These are phyloP conservation scores for Taphrina betulina DNA, from an alignment of 1,139 yeast species.

Conservation along the genomic window DNA sequence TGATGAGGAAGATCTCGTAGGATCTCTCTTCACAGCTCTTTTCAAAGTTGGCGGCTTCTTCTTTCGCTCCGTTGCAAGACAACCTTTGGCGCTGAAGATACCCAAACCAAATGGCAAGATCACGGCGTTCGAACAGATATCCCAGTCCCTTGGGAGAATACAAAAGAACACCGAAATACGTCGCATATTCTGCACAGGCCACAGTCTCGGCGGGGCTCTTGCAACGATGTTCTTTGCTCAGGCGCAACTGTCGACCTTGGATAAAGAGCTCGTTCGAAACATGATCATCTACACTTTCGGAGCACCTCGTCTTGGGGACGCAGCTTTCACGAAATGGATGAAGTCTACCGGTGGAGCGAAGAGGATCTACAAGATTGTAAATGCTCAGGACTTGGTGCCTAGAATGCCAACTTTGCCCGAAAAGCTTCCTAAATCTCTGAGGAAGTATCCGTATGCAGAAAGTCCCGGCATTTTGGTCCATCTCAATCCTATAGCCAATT, in stretches of 20 bases:
- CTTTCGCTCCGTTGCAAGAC: slow-evolving; percentile 8
- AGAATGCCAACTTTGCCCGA: slow-evolving; percentile 21
- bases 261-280: neutral
- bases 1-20: slow-evolving; percentile 18
- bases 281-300: slow-evolving; percentile 26
- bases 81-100: slow-evolving; percentile 19
- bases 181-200: slow-evolving; percentile 24
- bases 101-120: slow-evolving; percentile 24
- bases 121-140: slow-evolving; percentile 30
- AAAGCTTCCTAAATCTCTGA: slow-evolving; percentile 1
- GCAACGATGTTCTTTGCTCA: slow-evolving; percentile 30
- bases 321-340: slow-evolving; percentile 21
- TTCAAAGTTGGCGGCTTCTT: slow-evolving; percentile 12
- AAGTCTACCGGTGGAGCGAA: slow-evolving; percentile 6
- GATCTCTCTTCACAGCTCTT: slow-evolving; percentile 18
- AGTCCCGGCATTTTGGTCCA: slow-evolving; percentile 27
- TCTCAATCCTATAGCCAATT: slow-evolving; percentile 6
- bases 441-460: slow-evolving; percentile 26
- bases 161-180: neutral
- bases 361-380: slow-evolving; percentile 18
- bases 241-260: slow-evolving; percentile 11
- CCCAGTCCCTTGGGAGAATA: neutral
- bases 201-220: slow-evolving; percentile 29
- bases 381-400: slow-evolving; percentile 30
- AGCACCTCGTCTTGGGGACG: slow-evolving; percentile 22